These are phyloP conservation scores for Alloascoidea africana DNA, from an alignment of 805 yeast species.

Conservation along the genomic window DNA sequence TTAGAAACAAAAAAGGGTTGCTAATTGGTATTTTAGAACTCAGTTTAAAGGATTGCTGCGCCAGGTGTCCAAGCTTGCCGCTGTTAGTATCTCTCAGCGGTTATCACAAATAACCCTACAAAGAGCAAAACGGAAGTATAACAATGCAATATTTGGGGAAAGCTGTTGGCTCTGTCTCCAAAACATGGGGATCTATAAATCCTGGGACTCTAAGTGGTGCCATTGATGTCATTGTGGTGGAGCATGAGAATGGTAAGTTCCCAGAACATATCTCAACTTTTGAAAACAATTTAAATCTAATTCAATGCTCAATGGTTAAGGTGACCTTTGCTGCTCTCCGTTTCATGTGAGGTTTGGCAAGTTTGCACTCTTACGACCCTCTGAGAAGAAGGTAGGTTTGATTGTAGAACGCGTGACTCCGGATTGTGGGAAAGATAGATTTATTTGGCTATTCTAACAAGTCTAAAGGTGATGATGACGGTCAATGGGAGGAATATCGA, in stretches of 20 bases:
- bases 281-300: conserved; percentile 1
- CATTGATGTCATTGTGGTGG: conserved; percentile 89
- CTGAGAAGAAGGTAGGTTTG: conserved; percentile 57
- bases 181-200: conserved; percentile 93
- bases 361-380: conserved; percentile 82
- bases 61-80: too few species aligned
- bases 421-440: too few species aligned
- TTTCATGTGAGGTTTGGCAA: conserved; percentile 95
- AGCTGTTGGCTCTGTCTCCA: conserved; percentile 88
- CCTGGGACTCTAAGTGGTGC: conserved; percentile 97
- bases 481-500: conserved; percentile 74
- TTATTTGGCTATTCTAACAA: background rate
- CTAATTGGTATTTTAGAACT: too few species aligned
- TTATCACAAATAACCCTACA: too few species aligned
- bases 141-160: conserved; percentile 94
- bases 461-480: conserved; percentile 45
- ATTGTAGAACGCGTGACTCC: too few species aligned
- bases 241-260: conserved; percentile 63
- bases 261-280: conserved; percentile 1
- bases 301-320: too few species aligned
- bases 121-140: too few species aligned
- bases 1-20: too few species aligned
- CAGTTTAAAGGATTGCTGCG: too few species aligned
- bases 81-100: too few species aligned
- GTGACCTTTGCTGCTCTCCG: conserved; percentile 76